Base-by-base conservation (phyloP, 2,329 filamentous ascomycete species). In the Chaetoscypha palmicola region DNA sequence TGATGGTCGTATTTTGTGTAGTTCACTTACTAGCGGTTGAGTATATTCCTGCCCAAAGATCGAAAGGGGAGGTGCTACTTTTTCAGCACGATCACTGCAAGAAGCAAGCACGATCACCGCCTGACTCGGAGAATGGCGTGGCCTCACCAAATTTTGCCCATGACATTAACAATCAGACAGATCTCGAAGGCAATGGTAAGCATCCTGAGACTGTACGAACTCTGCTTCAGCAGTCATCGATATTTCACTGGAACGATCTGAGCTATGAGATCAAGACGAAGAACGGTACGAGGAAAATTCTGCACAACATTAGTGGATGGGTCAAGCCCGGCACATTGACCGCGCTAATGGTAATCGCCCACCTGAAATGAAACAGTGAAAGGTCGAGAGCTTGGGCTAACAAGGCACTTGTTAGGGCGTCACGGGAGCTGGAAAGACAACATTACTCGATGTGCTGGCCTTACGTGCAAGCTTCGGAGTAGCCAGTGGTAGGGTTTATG, bases 381-480 rank as follows among this genome's bases (percentile, higher is more conserved):
- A n/a, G n/a, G n/a, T n/a, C n/a, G n/a, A n/a, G n/a, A n/a, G n/a
- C n/a, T n/a, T n/a, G 5, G 31, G 14, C 31, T 33, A 12, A 28
- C 24, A 28, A 28, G 12, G n/a, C n/a, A 7, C 7, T 28, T 7
- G 7, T 28, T 28, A 28, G 79, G 56, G 49, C 24, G 42, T 44
- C 11, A 46, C 46, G 10, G 89, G 89, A 54, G 89, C 89, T 16
- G 89, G 89, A 45, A 95, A 94, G 65, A 94, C 89, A 0, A 94
- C 88, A 1, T 74, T 95, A 19, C 68, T 95, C 26, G 86, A 94
- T 64, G 85, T 85, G 28, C 71, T 95, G 52, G 89, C 89, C 38
- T 86, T 14, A 21, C 82, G 89, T 61, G 83, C 83, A 7, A 87
- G 85, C 0, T 90, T 90, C 79, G 89, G 89, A 65, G 83, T 94